phyloP scores from a whole-genome alignment of 495 filamentous ascomycete genomes.

The Lasiosphaeriaceae sp. region DNA sequence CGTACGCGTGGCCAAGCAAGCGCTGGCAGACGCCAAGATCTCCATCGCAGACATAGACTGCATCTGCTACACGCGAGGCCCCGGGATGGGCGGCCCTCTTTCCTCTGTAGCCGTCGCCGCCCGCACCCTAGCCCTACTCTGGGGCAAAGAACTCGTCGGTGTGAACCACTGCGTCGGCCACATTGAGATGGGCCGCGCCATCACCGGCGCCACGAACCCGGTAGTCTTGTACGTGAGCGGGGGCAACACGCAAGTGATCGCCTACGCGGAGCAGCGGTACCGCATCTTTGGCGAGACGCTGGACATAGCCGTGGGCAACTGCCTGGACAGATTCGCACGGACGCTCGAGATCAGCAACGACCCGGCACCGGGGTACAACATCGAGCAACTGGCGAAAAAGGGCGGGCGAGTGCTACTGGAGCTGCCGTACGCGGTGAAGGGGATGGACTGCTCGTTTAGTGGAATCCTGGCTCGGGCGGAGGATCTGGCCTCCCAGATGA shows the following conservation, averaged over 20 bases:
- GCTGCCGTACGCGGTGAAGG: slow-evolving; percentile 93
- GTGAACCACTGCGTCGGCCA: slow-evolving; percentile 98
- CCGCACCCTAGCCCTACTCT: slow-evolving; percentile 75
- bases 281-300: slow-evolving; percentile 97
- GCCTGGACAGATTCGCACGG: slow-evolving; percentile 91
- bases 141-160: slow-evolving; percentile 80
- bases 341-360: slow-evolving; percentile 90
- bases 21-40: slow-evolving; percentile 65
- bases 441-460: slow-evolving; percentile 95
- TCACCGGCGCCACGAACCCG: slow-evolving; percentile 87
- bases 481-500: slow-evolving; percentile 62
- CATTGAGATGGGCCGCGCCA: slow-evolving; percentile 97
- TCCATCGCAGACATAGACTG: slow-evolving; percentile 68
- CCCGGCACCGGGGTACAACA: slow-evolving; percentile 95
- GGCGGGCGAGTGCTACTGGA: slow-evolving; percentile 66
- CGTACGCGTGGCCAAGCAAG: slow-evolving; percentile 70
- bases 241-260: slow-evolving; percentile 97
- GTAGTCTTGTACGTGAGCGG: slow-evolving; percentile 95
- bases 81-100: slow-evolving; percentile 95
- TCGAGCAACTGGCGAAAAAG: slow-evolving; percentile 89
- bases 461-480: slow-evolving; percentile 85
- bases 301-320: slow-evolving; percentile 97
- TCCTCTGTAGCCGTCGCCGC: slow-evolving; percentile 83
- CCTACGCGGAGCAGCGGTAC: slow-evolving; percentile 89
- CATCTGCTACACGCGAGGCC: slow-evolving; percentile 93